phyloP scores from a whole-genome alignment of 108 stramenopile genomes.

The Cyclotella baltica region DNA sequence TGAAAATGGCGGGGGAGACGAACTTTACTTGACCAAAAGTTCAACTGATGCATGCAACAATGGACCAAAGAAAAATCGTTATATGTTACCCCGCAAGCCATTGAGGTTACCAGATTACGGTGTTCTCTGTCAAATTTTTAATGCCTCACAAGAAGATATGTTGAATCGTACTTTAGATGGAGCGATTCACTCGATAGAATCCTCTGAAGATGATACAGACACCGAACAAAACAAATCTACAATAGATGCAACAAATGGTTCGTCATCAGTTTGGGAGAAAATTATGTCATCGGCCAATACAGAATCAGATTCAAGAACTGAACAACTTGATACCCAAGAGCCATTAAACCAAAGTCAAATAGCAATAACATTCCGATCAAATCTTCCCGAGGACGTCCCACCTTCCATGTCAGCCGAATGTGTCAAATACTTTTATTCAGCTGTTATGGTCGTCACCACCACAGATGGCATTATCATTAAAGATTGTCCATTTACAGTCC shows the following conservation, averaged over 20 bases:
- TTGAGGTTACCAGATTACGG: conserved; percentile 40
- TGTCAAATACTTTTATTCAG: conserved; percentile 55
- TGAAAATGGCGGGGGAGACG: background rate
- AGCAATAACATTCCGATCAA: conserved; percentile 41
- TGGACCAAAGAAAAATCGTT: background rate
- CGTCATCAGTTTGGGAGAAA: conserved; percentile 26
- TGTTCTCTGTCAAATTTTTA: conserved; percentile 9
- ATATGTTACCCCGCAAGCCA: background rate
- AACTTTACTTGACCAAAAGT: background rate
- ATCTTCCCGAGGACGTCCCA: conserved; percentile 45
- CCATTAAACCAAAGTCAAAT: conserved; percentile 19
- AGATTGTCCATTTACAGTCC: conserved; percentile 38
- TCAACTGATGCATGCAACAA: background rate
- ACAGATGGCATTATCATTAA: conserved; percentile 26
- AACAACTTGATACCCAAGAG: conserved; percentile 7
- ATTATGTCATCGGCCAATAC: conserved; percentile 22
- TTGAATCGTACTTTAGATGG: background rate
- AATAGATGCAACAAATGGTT: background rate
- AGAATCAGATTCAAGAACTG: background rate
- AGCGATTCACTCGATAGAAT: background rate
- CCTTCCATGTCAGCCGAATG: conserved; percentile 46
- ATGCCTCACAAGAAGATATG: background rate
- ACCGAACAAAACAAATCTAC: background rate
- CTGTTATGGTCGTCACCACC: conserved; percentile 50
- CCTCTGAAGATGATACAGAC: background rate